phyloP scores from a whole-genome alignment of 805 yeast genomes.

The Metschnikowia baotianmanensis region DNA sequence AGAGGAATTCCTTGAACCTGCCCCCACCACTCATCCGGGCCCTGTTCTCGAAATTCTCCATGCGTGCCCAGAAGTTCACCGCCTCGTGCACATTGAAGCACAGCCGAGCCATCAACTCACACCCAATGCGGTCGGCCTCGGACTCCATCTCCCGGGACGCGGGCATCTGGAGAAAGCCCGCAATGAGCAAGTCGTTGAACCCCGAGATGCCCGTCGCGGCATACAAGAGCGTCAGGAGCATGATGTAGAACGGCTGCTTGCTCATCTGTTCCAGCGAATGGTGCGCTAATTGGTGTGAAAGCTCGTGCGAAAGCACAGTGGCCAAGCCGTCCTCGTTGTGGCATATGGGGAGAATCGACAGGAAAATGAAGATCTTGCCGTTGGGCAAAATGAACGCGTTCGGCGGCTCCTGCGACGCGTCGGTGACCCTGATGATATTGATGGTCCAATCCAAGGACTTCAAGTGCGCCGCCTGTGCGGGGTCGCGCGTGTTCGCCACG shows the following conservation, averaged over 20 bases:
- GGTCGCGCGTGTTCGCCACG: slow-evolving; percentile 30
- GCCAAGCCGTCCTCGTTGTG: slow-evolving; percentile 87
- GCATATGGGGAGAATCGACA: slow-evolving; percentile 75
- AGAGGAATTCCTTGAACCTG: slow-evolving; percentile 58
- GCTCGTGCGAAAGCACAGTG: slow-evolving; percentile 91
- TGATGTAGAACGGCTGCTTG: slow-evolving; percentile 66
- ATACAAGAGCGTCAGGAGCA: slow-evolving; percentile 52
- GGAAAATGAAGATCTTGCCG: slow-evolving; percentile 90
- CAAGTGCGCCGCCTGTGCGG: slow-evolving; percentile 34
- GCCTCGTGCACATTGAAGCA: slow-evolving; percentile 82
- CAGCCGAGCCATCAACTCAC: slow-evolving; percentile 86
- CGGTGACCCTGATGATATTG: slow-evolving; percentile 56
- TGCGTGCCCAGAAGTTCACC: slow-evolving; percentile 75
- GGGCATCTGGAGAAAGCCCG: slow-evolving; percentile 67
- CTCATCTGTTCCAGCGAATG: slow-evolving; percentile 86
- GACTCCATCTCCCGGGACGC: slow-evolving; percentile 92
- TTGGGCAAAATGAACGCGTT: slow-evolving; percentile 96
- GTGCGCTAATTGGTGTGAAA: slow-evolving; percentile 91
- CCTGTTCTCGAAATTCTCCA: slow-evolving; percentile 46
- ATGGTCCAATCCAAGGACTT: slow-evolving; percentile 66
- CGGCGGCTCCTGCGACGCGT: slow-evolving; percentile 73
- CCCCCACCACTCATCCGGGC: slow-evolving; percentile 14
- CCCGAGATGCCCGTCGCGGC: slow-evolving; percentile 57
- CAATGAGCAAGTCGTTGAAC: slow-evolving; percentile 51
- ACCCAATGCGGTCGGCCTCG: slow-evolving; percentile 94